These are phyloP conservation scores for Talaromyces wortmannii DNA, from an alignment of 495 filamentous ascomycete species.

Conservation along the genomic window DNA sequence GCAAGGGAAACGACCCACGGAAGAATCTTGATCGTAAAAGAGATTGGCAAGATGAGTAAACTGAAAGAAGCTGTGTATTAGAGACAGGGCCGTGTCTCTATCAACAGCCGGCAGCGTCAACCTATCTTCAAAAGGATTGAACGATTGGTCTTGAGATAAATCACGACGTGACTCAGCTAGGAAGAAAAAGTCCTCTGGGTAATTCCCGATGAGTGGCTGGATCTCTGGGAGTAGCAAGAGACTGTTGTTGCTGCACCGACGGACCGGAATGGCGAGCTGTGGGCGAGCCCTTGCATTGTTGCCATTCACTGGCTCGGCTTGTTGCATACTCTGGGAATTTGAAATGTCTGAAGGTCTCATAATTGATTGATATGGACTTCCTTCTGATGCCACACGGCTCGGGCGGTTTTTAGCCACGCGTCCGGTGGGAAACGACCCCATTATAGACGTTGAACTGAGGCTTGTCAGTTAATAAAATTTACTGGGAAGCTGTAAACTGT, in stretches of 20 bases:
- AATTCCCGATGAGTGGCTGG: background rate
- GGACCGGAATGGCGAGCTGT: background rate
- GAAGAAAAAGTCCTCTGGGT: background rate
- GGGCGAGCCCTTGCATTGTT: background rate
- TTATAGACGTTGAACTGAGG: no score
- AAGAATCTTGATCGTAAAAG: background rate
- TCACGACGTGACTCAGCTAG: background rate
- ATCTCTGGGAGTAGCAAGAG: background rate
- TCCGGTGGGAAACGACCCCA: no score
- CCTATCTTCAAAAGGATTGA: background rate
- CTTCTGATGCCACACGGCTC: no score
- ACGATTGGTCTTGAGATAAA: background rate
- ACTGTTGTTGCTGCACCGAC: background rate
- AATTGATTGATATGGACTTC: no score
- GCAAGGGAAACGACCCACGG: background rate
- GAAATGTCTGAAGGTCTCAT: no score
- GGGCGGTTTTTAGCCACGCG: no score
- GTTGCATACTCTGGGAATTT: no score
- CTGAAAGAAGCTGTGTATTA: background rate
- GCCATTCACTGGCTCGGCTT: no score
- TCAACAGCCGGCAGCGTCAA: background rate
- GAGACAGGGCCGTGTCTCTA: background rate
- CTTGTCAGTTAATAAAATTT: no score
- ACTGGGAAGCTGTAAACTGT: no score
- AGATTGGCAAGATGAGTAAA: background rate